Evolutionary conservation across 1,139 yeast species (phyloP), one percentile per base, ranked within the genome.

Genomic region (Suhomyces bribrorum): DNA sequence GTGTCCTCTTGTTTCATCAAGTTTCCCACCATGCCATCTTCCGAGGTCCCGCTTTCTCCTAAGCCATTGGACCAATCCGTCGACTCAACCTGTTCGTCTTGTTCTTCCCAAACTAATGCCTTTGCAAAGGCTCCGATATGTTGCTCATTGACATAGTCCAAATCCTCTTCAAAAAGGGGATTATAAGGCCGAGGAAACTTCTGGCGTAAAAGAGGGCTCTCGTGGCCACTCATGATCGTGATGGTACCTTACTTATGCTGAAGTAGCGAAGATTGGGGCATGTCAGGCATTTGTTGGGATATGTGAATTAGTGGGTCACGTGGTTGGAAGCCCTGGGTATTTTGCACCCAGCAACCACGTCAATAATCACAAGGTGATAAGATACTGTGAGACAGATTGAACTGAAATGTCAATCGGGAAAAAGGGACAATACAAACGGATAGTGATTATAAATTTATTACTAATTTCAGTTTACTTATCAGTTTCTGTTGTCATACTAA

Each of bases 61-160:
- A 20, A 3, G 14, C 22, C 11, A 11, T 15, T 14, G 14, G 7
- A 24, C 36, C 32, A 20, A 5, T 36, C 41, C 16, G 36, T 20
- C 15, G 40, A 11, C 28, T 37, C 38, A 15, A 23, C 14, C 2
- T 18, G 18, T 7, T 40, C 49, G 15, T 61, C 64, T 15, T 52
- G 46, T 14, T 65, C 68, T 26, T 68, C 73, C 71, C 73, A 69
- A 5, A 56, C 52, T 15, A 71, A 47, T 0, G 76, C 76, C 31
- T 58, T 61, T 11, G 73, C 75, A 50, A 71, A 71, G 29, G 67
- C 62, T 25, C 61, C 56, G 14, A 71, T 68, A 42, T 71, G 71
- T 9, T 56, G 59, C 35, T 66, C 70, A 41, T 66, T 50, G 25
- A 70, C 54, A 46, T 59, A 68, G 44, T 68, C 67, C 9, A 51